Conservation (phyloP, 768 basidiomycete species). For the Pulveroboletus ravenelii region DNA sequence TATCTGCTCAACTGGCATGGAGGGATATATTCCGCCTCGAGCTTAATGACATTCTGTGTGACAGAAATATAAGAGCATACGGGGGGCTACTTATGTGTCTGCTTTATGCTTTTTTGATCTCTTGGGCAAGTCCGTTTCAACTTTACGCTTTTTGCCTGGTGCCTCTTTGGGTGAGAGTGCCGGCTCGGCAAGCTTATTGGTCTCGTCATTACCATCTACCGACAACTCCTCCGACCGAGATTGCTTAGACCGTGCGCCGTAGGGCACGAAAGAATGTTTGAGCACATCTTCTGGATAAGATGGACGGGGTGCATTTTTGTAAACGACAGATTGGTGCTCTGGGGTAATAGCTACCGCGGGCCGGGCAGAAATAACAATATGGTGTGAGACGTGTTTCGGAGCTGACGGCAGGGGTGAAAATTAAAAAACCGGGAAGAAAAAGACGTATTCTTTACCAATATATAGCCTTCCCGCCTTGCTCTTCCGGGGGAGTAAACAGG, state of each 20-base stretch:
- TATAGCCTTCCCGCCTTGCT: constrained; percentile 57
- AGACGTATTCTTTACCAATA: constrained; percentile 37
- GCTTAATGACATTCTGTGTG: constrained; percentile 3
- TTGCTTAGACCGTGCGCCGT: constrained; percentile 40
- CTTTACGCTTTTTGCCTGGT: constrained; percentile 44
- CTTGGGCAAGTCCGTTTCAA: constrained; percentile 41
- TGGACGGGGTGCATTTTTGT: constrained; percentile 52
- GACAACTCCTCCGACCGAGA: constrained; percentile 3
- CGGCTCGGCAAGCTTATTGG: constrained; percentile 12
- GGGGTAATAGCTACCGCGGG: constrained; percentile 28
- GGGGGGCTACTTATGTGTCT: constrained; percentile 6
- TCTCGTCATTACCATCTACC: constrained; percentile 24
- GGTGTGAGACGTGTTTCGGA: constrained; percentile 54
- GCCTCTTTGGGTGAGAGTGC: constrained; percentile 14
- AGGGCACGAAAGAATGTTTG: constrained; percentile 61
- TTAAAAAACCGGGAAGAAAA: constrained; percentile 22
- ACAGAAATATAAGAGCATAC: background rate
- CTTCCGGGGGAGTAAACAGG: constrained; percentile 62
- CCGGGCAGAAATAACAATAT: constrained; percentile 54
- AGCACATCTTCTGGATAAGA: constrained; percentile 57
- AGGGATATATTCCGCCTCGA: constrained; percentile 1
- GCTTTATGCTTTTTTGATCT: constrained; percentile 46
- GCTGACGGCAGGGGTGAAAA: constrained; percentile 42
- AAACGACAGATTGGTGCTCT: constrained; percentile 16
- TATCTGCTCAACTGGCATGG: constrained; percentile 12